phyloP scores from a whole-genome alignment of 164 flowering plant genomes.

The Berberis vulgaris region DNA sequence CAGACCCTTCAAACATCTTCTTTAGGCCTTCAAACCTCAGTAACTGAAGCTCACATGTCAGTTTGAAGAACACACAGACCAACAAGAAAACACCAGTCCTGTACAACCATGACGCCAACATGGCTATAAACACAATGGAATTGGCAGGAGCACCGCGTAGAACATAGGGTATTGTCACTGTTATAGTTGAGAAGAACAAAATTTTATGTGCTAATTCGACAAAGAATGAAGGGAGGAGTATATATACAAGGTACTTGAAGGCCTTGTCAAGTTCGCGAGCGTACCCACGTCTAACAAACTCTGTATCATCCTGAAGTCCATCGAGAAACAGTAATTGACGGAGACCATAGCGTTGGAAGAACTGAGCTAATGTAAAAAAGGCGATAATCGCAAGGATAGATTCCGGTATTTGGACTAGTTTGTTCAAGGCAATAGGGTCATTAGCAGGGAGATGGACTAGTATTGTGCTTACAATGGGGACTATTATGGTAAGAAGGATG shows the following conservation, averaged over 20 bases:
- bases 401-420: slow-evolving; percentile 50
- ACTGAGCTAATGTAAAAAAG: slow-evolving; percentile 43
- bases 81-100: slow-evolving; percentile 56
- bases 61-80: slow-evolving; percentile 60
- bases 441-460: slow-evolving; percentile 16
- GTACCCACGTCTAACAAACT: slow-evolving; percentile 40
- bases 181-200: slow-evolving; percentile 37
- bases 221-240: slow-evolving; percentile 48
- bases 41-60: slow-evolving; percentile 71
- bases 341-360: slow-evolving; percentile 41
- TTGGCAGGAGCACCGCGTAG: slow-evolving; percentile 18
- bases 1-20: slow-evolving; percentile 43
- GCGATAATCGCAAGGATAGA: slow-evolving; percentile 42
- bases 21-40: slow-evolving; percentile 58
- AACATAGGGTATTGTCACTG: slow-evolving; percentile 19
- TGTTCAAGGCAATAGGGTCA: slow-evolving; percentile 28
- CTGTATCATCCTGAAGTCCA: slow-evolving; percentile 34
- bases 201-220: slow-evolving; percentile 50
- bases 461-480: slow-evolving; percentile 29
- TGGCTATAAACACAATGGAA: slow-evolving; percentile 30
- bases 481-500: slow-evolving; percentile 23
- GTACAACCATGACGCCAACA: slow-evolving; percentile 63
- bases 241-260: slow-evolving; percentile 30
- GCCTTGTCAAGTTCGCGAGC: slow-evolving; percentile 44
- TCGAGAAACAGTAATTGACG: slow-evolving; percentile 67